Base-by-base conservation (phyloP, 257 asterid genomes). In the Penstemon newberryi region DNA sequence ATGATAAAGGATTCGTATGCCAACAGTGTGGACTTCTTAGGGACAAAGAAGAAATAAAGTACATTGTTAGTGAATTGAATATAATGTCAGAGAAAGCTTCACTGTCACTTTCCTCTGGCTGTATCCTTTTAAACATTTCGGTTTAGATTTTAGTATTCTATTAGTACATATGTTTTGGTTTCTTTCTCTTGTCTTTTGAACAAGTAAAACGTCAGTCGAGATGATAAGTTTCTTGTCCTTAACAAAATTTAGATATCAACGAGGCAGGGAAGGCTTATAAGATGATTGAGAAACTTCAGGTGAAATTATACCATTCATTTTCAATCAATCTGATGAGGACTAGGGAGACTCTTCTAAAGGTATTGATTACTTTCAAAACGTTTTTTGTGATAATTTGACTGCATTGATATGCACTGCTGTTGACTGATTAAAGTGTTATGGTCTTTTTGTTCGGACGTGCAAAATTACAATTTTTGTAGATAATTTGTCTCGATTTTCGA, bases 271-370 rank as follows among this genome's bases (percentile, higher is more conserved):
- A 56, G 65, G 76, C 83, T 67, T 84, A 87, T 77, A 85, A 83
- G 81, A 74, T 60, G 84, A 56, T 89, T 62, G 97, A 93, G 80
- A 77, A 75, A 74, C 81, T 88, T 36, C 92, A 90, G 70, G 5
- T 72, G 70, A 72, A 80, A 80, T 69, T 87, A 10, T 81, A 70
- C 76, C 92, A 89, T 76, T 89, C 89, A 65, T 80, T 73, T 74
- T 90, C 99, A 4, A 70, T 93, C 81, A 77, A 70, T 85, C 83
- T 90, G 58, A 83, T 89, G 91, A 81, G 89, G 67, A 94, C 86
- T 3, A 60, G 91, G 57, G 97, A 94, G 84, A 82, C 81, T 77
- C 89, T 91, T 75, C 76, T 94, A 38, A 94, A 89, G 99, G 99
- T 85, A 77, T 67, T 40, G 15, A 4, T 0, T 4, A 2, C 6